A percentile compares a stretch with the other conserved stretches of the same genome.
phyloP scores from a whole-genome alignment of 148 eudicot species.

The Nepenthes mirabilis region DNA sequence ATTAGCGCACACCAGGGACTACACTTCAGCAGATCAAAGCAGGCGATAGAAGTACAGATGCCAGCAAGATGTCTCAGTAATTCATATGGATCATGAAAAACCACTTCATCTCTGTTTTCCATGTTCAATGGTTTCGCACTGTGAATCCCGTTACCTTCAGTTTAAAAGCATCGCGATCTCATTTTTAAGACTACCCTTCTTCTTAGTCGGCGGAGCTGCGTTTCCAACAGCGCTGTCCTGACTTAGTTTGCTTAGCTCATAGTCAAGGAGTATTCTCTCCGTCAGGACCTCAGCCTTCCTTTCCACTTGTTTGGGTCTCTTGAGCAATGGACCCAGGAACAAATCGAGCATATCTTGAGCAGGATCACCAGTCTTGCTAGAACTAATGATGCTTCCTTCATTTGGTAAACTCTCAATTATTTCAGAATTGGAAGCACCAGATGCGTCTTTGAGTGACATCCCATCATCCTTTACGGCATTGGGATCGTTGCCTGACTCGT shows the following conservation, averaged over 20 bases:
- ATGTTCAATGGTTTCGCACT: no score
- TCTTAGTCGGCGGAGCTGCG: constrained; percentile 26
- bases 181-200: constrained; percentile 56
- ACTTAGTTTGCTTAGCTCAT: constrained; percentile 16
- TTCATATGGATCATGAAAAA: no score
- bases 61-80: no score
- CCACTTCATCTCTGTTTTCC: no score
- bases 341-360: constrained; percentile 58
- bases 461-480: constrained; percentile 5
- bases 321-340: constrained; percentile 50
- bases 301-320: constrained; percentile 18
- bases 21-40: no score
- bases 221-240: constrained; percentile 12
- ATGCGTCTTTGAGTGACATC: constrained; percentile 11
- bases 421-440: constrained; percentile 8
- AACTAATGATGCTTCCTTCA: constrained; percentile 12
- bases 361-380: constrained; percentile 25
- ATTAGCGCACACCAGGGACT: no score
- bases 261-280: constrained; percentile 10
- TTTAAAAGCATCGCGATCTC: constrained; percentile 34
- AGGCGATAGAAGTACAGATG: no score
- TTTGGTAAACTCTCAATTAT: constrained; percentile 9
- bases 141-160: constrained; percentile 8
- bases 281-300: constrained; percentile 15
- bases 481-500: constrained; percentile 7